Base-by-base conservation (phyloP, 2,329 filamentous ascomycete genomes). In the Leptographium procerum region DNA sequence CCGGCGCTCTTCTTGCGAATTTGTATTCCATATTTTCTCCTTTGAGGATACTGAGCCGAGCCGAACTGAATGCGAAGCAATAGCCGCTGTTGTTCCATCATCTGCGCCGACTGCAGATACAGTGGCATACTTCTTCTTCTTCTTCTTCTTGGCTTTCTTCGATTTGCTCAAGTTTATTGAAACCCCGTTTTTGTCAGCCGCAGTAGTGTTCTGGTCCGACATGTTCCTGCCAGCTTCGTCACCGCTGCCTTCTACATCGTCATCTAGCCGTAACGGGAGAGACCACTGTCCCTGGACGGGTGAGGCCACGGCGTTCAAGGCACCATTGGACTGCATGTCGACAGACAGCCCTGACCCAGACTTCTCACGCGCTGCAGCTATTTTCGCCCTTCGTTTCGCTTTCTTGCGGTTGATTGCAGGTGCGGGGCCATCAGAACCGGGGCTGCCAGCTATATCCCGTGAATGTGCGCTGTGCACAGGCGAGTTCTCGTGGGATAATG, bases 11-110 rank as follows among this genome's bases (percentile, higher is more conserved):
- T 97, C 91, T 64, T 89, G 84, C 11, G 89, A 94, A 60, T 89
- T 94, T 3, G 91, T 96, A 69, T 96, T 96, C 94, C 94, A 99
- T 72, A 99, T 96, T 71, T 90, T 91, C 68, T 94, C 89, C 68
- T 86, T 86, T 56, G 83, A 82, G 65, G 86, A 77, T 56, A 61
- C 60, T 43, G 60, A 61, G 59, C 50, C 59, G 51, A 60, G 24
- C 4, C 40, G 52, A 58, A 59, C 52, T 65, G 56, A 19, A 52
- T 62, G 58, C 61, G 52, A 63, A 63, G 52, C n/a, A 45, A 61
- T 55, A 62, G 52, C 62, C 63, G 55, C 5, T 22, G 43, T 24
- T 16, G 29, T 54, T 22, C 62, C 11, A 67, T 67, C 60, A 69
- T 71, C 69, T 11, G n/a, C 48, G 4, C 16, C 52, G 40, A 14